phyloP scores from a whole-genome alignment of 1,139 yeast genomes.

The Casaregolazyma lundiana region DNA sequence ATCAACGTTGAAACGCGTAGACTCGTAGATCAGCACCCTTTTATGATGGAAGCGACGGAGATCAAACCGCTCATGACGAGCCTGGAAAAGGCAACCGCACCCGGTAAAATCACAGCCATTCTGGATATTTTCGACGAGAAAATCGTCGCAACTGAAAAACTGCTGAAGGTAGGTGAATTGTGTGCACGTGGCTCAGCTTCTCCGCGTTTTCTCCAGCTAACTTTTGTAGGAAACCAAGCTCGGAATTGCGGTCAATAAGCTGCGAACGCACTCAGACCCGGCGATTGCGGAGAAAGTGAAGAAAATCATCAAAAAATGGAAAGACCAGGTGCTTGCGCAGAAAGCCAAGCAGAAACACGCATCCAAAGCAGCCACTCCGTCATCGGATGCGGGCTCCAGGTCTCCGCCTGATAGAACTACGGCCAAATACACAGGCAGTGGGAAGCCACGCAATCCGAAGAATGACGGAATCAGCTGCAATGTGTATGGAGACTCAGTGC shows the following conservation, averaged over 20 bases:
- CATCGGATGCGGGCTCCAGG: conserved; percentile 23
- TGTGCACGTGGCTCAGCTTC: not conserved
- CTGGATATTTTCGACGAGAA: conserved; percentile 64
- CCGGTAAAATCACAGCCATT: conserved; percentile 61
- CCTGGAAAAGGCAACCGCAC: conserved; percentile 71
- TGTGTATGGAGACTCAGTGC: conserved; percentile 65
- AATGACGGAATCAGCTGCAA: conserved; percentile 74
- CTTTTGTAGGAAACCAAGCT: conserved; percentile 71
- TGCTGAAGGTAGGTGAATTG: conserved; percentile 45
- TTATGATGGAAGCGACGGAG: conserved; percentile 37
- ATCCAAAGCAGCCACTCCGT: conserved; percentile 11
- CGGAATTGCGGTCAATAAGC: conserved; percentile 94
- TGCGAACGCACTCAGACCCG: conserved; percentile 61
- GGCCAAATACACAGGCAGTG: conserved; percentile 25
- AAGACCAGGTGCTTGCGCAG: conserved; percentile 78
- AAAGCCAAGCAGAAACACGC: conserved; percentile 36
- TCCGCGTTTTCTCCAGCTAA: not conserved
- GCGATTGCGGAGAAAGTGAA: conserved; percentile 70
- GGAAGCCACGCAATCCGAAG: conserved; percentile 60
- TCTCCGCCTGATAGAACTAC: conserved; percentile 15
- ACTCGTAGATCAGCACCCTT: not conserved
- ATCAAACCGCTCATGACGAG: conserved; percentile 64
- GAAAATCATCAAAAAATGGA: conserved; percentile 82
- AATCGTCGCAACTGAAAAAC: conserved; percentile 77
- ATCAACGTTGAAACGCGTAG: not conserved